Conservation (phyloP, 192 early-diverging fungal genomes). For the Entomortierella parvispora region DNA sequence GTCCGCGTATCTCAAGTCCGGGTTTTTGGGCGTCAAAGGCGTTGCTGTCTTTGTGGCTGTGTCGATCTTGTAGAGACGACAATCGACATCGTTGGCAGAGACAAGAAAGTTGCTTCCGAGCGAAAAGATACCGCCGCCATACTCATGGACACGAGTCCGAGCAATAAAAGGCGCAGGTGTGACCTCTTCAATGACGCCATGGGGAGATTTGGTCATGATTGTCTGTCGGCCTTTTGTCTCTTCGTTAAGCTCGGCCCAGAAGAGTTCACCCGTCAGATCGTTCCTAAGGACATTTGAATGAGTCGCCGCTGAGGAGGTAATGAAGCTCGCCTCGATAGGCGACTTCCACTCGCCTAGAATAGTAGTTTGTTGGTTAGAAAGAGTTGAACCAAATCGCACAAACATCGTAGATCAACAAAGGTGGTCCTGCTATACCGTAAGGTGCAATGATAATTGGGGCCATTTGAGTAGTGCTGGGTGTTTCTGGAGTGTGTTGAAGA, state of each 20-base stretch:
- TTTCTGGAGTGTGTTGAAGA: too few species aligned
- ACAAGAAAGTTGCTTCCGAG: constrained; percentile 66
- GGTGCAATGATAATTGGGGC: too few species aligned
- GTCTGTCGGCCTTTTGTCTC: constrained; percentile 42
- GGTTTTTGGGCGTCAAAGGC: constrained; percentile 58
- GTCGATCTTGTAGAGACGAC: constrained; percentile 63
- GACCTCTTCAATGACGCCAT: constrained; percentile 35
- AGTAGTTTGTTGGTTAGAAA: background rate
- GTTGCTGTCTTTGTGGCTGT: constrained; percentile 23
- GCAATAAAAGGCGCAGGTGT: constrained; percentile 65
- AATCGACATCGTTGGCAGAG: constrained; percentile 69
- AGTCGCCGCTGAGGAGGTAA: constrained; percentile 32
- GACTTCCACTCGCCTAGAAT: constrained; percentile 53
- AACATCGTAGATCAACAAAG: too few species aligned
- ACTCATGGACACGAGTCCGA: constrained; percentile 79
- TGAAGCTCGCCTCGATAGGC: constrained; percentile 44
- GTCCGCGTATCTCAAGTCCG: constrained; percentile 70
- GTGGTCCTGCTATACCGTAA: too few species aligned
- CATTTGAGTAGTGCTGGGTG: too few species aligned
- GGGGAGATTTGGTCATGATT: constrained; percentile 21
- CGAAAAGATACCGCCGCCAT: constrained; percentile 74
- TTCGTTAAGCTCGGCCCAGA: constrained; percentile 34
- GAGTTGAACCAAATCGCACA: too few species aligned
- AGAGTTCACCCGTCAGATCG: constrained; percentile 33
- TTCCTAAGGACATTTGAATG: constrained; percentile 37